A percentile compares a stretch with the other conserved stretches of the same genome.
Conservation (phyloP, 2,329 filamentous ascomycete species). For the Celoporthe dispersa region DNA sequence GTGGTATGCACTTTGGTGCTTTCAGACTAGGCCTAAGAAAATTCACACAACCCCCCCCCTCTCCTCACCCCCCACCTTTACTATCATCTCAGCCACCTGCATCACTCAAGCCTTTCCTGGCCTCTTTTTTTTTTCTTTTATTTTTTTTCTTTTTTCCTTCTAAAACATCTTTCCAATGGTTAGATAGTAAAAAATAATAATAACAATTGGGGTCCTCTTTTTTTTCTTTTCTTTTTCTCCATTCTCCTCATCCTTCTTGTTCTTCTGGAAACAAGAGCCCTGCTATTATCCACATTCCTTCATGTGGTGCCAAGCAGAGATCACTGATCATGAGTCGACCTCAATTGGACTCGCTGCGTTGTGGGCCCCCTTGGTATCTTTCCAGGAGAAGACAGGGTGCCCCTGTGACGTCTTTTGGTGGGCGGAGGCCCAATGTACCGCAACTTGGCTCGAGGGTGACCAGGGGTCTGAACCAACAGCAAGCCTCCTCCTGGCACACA, state of each 20-base stretch:
- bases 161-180: not conserved
- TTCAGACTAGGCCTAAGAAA: not conserved
- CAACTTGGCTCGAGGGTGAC: not conserved
- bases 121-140: not conserved
- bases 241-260: too few relatives aligned
- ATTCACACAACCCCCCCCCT: not conserved
- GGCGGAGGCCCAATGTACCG: not conserved
- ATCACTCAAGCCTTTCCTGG: not conserved
- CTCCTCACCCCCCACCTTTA: not conserved
- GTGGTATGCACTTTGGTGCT: not conserved
- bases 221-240: too few relatives aligned
- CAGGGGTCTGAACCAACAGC: not conserved
- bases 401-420: constrained; percentile 1
- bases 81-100: not conserved
- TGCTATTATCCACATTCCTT: not conserved
- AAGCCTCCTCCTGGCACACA: not conserved
- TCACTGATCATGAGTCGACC: not conserved
- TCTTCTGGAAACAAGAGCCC: not conserved
- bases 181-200: too few relatives aligned
- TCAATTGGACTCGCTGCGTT: not conserved
- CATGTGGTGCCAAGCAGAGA: not conserved
- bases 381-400: not conserved
- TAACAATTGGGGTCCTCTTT: not conserved
- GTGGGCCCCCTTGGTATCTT: not conserved
- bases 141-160: not conserved